These are phyloP conservation scores for Phytophthora fragariae DNA, from an alignment of 352 stramenopile species.

Conservation along the genomic window DNA sequence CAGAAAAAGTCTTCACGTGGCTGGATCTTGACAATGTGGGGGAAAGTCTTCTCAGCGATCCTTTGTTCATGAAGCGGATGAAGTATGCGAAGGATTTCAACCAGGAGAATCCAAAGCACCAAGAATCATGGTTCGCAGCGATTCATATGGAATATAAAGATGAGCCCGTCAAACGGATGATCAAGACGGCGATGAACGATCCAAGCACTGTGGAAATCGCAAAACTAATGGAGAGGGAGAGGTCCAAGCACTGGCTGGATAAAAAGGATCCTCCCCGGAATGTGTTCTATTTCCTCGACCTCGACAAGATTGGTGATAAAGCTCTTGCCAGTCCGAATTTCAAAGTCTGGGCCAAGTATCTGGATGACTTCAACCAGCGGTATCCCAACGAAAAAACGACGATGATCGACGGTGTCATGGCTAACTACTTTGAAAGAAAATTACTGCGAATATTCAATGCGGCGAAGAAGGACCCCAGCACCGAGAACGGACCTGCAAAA, in stretches of 20 bases:
- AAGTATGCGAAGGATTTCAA: background rate
- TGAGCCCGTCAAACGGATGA: background rate
- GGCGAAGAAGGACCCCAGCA: background rate
- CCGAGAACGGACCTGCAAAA: background rate
- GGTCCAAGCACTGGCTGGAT: background rate
- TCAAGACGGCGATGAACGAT: background rate
- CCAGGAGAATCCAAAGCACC: background rate
- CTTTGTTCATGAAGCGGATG: no score
- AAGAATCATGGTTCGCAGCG: background rate
- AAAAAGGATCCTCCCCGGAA: background rate
- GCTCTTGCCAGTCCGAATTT: background rate
- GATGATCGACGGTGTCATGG: background rate
- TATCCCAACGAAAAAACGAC: background rate
- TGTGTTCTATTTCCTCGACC: background rate
- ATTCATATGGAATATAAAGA: background rate
- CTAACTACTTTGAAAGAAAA: background rate
- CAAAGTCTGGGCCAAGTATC: background rate
- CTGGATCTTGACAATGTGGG: background rate
- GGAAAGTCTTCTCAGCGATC: no score
- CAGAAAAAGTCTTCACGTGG: background rate
- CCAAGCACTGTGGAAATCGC: background rate
- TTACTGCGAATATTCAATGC: background rate
- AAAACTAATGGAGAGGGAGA: background rate
- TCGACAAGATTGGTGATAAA: background rate
- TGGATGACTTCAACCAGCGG: conserved; percentile 1